phyloP scores from a whole-genome alignment of 2,329 filamentous ascomycete species.

The Amauroascus verrucosus region DNA sequence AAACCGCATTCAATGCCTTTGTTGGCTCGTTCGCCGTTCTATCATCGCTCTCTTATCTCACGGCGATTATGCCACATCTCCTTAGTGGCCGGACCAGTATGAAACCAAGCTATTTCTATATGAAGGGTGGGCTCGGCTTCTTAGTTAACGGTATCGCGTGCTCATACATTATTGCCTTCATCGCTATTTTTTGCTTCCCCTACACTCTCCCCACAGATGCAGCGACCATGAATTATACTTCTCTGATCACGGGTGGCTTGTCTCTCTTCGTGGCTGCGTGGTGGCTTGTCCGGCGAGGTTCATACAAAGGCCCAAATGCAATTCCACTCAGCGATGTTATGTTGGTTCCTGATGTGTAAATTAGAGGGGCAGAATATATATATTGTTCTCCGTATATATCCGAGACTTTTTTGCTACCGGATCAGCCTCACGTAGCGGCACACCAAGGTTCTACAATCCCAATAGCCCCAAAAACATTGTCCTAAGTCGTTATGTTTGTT shows the following conservation, averaged over 20 bases:
- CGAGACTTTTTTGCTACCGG: no score
- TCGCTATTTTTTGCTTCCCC: slow-evolving; percentile 53
- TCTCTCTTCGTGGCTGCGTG: slow-evolving; percentile 42
- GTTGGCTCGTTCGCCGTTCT: slow-evolving; percentile 49
- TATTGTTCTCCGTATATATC: no score
- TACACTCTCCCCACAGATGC: slow-evolving; percentile 39
- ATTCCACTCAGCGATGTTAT: slow-evolving; percentile 1
- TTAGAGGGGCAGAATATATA: no score
- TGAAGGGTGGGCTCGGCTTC: slow-evolving; percentile 23
- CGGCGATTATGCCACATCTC: slow-evolving; percentile 44
- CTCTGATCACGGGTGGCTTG: slow-evolving; percentile 43
- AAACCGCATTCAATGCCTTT: slow-evolving; percentile 48
- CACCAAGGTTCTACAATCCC: no score
- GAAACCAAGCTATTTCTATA: slow-evolving; percentile 44
- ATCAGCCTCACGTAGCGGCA: no score
- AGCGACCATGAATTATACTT: slow-evolving; percentile 46
- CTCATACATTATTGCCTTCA: slow-evolving; percentile 46
- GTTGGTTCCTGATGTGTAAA: slow-evolving; percentile 1
- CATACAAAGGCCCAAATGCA: slow-evolving; percentile 27
- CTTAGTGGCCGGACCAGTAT: slow-evolving; percentile 44
- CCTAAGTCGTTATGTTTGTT: no score
- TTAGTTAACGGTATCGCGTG: background rate
- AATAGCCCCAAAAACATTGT: no score
- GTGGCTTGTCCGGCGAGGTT: slow-evolving; percentile 31
- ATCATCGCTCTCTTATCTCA: slow-evolving; percentile 46